Percentiles rank a stretch among this genome's conserved stretches.
Evolutionary conservation across 345 rosid species (phyloP).

Genomic region (Brassica incana): DNA sequence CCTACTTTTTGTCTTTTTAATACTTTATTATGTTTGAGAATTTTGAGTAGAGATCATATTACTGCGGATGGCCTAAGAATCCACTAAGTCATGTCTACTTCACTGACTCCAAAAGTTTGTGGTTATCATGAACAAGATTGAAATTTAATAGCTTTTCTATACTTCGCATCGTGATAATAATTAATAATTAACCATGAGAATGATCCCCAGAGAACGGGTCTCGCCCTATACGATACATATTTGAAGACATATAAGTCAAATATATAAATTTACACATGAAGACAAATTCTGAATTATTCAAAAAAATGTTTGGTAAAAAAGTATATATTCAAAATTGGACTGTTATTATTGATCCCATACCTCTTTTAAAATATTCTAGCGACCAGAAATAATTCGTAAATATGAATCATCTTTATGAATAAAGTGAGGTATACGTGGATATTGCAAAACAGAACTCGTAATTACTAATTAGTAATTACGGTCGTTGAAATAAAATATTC

Average conservation of each 20-base stretch:
- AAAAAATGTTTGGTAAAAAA: neutral
- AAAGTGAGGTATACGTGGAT: neutral
- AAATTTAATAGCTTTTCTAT: conserved; percentile 10
- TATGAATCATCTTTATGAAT: neutral
- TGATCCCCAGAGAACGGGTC: conserved; percentile 9
- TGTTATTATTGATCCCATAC: neutral
- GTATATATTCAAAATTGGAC: neutral
- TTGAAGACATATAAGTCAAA: neutral
- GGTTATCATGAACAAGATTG: conserved; percentile 32
- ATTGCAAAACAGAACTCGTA: neutral
- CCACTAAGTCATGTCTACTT: conserved; percentile 41
- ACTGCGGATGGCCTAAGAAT: conserved; percentile 5
- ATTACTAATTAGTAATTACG: neutral
- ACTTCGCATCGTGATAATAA: neutral
- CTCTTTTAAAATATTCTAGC: neutral
- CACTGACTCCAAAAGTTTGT: conserved; percentile 31
- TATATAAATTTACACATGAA: neutral
- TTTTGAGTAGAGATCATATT: too few species aligned
- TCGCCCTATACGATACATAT: neutral
- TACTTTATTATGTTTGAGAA: too few species aligned
- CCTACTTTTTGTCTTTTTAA: too few species aligned
- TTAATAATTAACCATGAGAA: conserved; percentile 12
- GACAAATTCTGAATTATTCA: neutral
- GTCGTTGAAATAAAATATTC: neutral
- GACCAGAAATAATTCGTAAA: neutral